Percentiles rank a stretch among this genome's conserved stretches.
Conservation (phyloP, 495 filamentous ascomycete species). For the Aspergillus leporis region DNA sequence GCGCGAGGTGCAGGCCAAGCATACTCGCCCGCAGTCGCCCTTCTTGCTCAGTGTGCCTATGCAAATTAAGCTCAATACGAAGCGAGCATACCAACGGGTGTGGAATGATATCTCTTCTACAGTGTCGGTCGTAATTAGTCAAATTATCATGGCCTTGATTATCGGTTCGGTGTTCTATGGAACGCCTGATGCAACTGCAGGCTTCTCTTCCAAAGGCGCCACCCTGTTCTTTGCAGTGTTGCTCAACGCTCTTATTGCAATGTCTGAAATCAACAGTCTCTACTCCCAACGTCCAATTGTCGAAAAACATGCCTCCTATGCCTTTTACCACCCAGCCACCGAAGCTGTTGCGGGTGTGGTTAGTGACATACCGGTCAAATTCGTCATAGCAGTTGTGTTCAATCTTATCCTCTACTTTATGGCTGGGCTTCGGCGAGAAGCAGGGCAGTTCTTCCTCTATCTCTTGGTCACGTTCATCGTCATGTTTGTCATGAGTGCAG, state of each 20-base stretch:
- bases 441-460: conserved; percentile 56
- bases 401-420: conserved; percentile 57
- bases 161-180: conserved; percentile 84
- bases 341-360: conserved; percentile 57
- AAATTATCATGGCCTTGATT: conserved; percentile 73
- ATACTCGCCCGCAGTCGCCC: conserved; percentile 34
- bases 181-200: conserved; percentile 55
- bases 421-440: conserved; percentile 41
- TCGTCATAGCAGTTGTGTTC: conserved; percentile 42
- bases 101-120: conserved; percentile 69
- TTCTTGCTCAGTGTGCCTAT: conserved; percentile 41
- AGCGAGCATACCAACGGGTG: conserved; percentile 53
- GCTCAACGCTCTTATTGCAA: conserved; percentile 49
- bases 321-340: conserved; percentile 59
- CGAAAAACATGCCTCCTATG: conserved; percentile 59
- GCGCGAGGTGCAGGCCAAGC: conserved; percentile 31
- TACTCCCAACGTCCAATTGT: conserved; percentile 59
- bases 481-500: conserved; percentile 54
- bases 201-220: conserved; percentile 71
- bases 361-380: conserved; percentile 55
- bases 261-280: conserved; percentile 56
- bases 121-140: conserved; percentile 67
- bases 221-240: conserved; percentile 86
- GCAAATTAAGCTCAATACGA: conserved; percentile 46
- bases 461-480: conserved; percentile 51